Evolutionary conservation across 305 asterid species (phyloP), one percentile per base, ranked within the genome.

Genomic region (Euphrasia arctica): DNA sequence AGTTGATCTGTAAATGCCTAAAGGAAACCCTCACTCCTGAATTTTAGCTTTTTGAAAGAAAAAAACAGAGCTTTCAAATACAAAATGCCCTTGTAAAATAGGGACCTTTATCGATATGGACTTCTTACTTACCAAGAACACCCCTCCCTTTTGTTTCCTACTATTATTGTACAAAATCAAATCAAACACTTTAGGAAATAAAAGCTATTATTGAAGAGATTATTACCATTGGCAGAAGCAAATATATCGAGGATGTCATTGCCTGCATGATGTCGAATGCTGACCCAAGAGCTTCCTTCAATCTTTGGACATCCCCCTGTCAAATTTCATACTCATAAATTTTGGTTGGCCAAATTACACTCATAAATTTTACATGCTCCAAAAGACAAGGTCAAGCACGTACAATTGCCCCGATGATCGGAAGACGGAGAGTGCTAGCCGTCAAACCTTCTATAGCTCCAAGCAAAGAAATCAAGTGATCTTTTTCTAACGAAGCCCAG

Each of bases 381-480:
- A 31, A 56, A 56, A 70, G 54, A 43, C 6, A 29, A 28, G 22
- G 18, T 3, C 5, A 55, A 70, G 66, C 25, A 69, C 95, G 29
- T 87, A 91, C 98, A 45, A 66, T 72, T 75, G 88, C 95, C 78
- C 84, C 95, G 32, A 75, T 78, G 60, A 88, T 84, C 6, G 98
- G 96, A 62, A 93, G 95, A 56, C 95, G 91, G 55, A 93, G 90
- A 67, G 94, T 90, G 85, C 97, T 90, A 63, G 96, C 97, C 66
- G 77, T 90, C 71, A 93, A 74, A 59, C 96, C 94, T 84, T 93
- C 98, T 56, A 85, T 93, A 36, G 89, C 95, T 66, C 98, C 97
- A 14, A 75, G 75, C 77, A 93, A 73, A 65, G 92, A 83, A 66
- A 84, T 71, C 4, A 73, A 79, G 70, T 90, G 95, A 62, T 84